A percentile compares a stretch with the other conserved stretches of the same genome.
phyloP scores from a whole-genome alignment of 768 basidiomycete genomes.

The Termitomyces sp. region DNA sequence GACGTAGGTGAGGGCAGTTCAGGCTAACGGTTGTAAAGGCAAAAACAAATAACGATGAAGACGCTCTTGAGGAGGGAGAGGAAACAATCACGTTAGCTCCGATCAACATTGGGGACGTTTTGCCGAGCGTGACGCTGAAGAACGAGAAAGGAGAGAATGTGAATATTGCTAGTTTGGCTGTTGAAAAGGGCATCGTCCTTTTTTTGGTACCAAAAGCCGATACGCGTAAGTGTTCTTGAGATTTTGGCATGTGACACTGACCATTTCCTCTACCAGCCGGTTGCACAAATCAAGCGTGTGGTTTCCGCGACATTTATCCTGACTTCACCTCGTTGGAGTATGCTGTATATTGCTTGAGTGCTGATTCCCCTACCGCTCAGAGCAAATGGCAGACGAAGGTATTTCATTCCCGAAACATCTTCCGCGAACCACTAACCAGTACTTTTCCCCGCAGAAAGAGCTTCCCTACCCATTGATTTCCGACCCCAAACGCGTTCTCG shows the following conservation, averaged over 20 bases:
- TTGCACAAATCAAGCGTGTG: slow-evolving; percentile 91
- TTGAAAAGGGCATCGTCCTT: slow-evolving; percentile 71
- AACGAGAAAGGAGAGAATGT: slow-evolving; percentile 83
- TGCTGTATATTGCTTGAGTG: slow-evolving; percentile 79
- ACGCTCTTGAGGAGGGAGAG: slow-evolving; percentile 13
- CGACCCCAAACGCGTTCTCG: slow-evolving; percentile 78
- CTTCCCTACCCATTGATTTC: slow-evolving; percentile 85
- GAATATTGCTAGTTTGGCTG: slow-evolving; percentile 55
- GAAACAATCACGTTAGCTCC: slow-evolving; percentile 20
- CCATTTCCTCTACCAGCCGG: slow-evolving; percentile 46
- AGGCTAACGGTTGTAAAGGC: slow-evolving; percentile 17
- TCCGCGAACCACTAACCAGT: neutral
- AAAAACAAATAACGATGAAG: slow-evolving; percentile 23
- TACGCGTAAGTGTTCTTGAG: slow-evolving; percentile 49
- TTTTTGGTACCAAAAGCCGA: slow-evolving; percentile 85
- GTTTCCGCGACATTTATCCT: slow-evolving; percentile 78
- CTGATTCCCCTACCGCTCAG: slow-evolving; percentile 70
- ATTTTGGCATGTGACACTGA: neutral
- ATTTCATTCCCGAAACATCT: neutral
- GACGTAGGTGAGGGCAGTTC: neutral
- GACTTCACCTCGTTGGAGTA: slow-evolving; percentile 68
- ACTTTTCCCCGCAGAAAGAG: slow-evolving; percentile 47
- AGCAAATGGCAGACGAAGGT: slow-evolving; percentile 76
- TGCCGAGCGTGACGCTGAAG: slow-evolving; percentile 73
- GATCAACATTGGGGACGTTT: slow-evolving; percentile 66